A percentile compares a stretch with the other conserved stretches of the same genome.
phyloP scores from a whole-genome alignment of 768 basidiomycete genomes.

The Suillus ampliporus region DNA sequence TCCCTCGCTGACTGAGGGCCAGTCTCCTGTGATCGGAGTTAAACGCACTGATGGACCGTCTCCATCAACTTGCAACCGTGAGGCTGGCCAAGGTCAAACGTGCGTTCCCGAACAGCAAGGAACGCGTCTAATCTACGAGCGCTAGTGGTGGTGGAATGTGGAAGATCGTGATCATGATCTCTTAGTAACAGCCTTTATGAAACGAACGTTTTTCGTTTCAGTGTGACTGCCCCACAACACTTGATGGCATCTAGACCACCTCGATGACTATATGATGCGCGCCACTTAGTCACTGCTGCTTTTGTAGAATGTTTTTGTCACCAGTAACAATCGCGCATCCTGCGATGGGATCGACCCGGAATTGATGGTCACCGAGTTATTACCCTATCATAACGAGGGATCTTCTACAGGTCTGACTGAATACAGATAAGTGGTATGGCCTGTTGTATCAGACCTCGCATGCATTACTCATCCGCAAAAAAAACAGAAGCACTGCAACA shows the following conservation, averaged over 20 bases:
- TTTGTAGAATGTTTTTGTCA: neutral
- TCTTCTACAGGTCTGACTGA: neutral
- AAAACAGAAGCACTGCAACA: neutral
- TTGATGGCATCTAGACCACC: neutral
- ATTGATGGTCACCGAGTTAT: neutral
- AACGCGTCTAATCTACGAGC: neutral
- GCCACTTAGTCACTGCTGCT: neutral
- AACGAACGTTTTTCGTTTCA: neutral
- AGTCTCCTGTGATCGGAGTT: neutral
- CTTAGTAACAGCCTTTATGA: neutral
- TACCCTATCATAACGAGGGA: neutral
- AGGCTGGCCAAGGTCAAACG: neutral
- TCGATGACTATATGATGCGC: neutral
- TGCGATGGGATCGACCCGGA: neutral
- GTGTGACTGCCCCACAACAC: neutral
- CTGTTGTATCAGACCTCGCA: too few species aligned
- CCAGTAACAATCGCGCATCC: neutral
- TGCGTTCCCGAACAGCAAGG: neutral
- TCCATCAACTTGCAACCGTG: neutral
- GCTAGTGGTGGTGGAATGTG: neutral
- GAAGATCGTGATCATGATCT: neutral
- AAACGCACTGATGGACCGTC: neutral
- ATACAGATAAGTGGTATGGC: too few species aligned
- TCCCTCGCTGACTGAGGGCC: neutral
- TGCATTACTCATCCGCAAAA: neutral